These are phyloP conservation scores for Paramecium pentaurelia DNA, from an alignment of 73 alveolate species.

Conservation along the genomic window DNA sequence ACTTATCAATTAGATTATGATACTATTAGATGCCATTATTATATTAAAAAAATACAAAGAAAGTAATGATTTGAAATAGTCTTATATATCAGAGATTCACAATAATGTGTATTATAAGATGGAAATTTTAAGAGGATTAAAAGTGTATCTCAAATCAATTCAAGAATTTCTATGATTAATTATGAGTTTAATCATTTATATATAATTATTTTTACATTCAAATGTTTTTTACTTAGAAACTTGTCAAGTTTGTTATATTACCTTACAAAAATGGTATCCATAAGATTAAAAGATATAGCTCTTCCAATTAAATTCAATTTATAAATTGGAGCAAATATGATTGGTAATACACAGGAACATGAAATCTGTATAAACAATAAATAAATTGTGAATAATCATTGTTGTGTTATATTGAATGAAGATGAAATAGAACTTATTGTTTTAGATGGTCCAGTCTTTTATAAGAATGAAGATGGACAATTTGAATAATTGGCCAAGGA, in stretches of 20 bases:
- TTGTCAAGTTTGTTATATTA: not conserved
- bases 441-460: constrained; percentile 12
- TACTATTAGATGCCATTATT: not conserved
- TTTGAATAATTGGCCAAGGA: not conserved
- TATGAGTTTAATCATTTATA: not conserved
- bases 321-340: not conserved
- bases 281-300: not conserved
- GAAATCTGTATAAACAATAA: not conserved
- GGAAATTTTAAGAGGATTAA: not conserved
- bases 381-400: not conserved
- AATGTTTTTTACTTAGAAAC: not conserved
- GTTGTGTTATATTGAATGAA: not conserved
- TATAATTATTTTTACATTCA: not conserved
- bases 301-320: not conserved
- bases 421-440: not conserved
- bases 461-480: not conserved
- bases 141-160: not conserved
- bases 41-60: not conserved
- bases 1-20: constrained; percentile 13
- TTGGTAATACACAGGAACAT: not conserved
- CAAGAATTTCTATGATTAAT: not conserved
- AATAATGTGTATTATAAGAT: not conserved
- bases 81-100: not conserved
- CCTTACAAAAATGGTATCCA: constrained; percentile 3
- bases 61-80: not conserved